Percentiles rank a stretch among this genome's conserved stretches.
Conservation (phyloP, 2,329 filamentous ascomycete genomes). For the Epichloe uncinata region DNA sequence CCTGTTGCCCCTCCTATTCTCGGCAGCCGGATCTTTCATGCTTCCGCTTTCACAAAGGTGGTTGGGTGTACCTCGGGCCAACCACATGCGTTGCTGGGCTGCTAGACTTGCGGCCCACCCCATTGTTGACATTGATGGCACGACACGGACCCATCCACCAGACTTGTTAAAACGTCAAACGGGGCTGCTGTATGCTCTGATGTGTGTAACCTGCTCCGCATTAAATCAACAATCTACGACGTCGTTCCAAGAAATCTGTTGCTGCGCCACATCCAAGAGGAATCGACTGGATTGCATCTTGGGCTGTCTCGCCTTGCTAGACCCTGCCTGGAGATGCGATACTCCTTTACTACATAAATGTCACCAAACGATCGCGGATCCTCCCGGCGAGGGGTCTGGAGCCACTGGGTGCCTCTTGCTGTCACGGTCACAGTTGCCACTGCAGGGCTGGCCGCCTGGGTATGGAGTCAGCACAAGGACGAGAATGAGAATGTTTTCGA, state of each 20-base stretch:
- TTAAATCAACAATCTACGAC: neutral
- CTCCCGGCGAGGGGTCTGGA: constrained; percentile 50
- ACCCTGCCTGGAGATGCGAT: constrained; percentile 20
- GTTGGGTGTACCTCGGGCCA: constrained; percentile 7
- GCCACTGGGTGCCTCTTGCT: constrained; percentile 81
- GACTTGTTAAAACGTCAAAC: neutral
- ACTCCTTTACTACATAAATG: constrained; percentile 30
- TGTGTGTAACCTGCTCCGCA: neutral
- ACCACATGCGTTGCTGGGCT: constrained; percentile 7
- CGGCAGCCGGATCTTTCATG: too few species aligned
- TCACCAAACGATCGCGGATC: constrained; percentile 42
- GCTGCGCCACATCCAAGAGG: neutral
- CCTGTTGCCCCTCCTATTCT: too few species aligned
- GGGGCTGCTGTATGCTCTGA: neutral
- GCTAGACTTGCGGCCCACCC: constrained; percentile 3
- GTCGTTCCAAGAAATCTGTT: neutral
- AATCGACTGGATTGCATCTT: neutral
- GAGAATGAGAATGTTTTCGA: constrained; percentile 54
- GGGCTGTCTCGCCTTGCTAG: constrained; percentile 5
- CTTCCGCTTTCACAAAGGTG: too few species aligned
- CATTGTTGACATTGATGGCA: constrained; percentile 8
- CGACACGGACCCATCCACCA: constrained; percentile 1
- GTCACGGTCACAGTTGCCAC: constrained; percentile 81
- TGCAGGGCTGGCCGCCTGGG: constrained; percentile 76
- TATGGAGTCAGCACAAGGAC: constrained; percentile 78